Evolutionary conservation across 2,329 filamentous ascomycete genomes (phyloP).

Genomic region (Fusarium pseudograminearum): DNA sequence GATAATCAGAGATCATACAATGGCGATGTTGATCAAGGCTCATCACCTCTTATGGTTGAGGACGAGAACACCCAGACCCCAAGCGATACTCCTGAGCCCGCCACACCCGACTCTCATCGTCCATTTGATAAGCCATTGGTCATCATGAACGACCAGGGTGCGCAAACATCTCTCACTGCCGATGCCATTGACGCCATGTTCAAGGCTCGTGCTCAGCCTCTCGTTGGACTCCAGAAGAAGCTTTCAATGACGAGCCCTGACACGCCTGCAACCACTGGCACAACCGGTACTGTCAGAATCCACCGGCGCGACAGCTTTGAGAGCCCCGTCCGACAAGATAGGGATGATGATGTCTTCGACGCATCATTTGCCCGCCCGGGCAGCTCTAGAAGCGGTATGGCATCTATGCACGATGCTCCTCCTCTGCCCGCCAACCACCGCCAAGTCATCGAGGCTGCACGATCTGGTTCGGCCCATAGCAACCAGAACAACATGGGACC

Average conservation of each 20-base stretch:
- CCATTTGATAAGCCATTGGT: constrained; percentile 63
- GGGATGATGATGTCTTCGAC: constrained; percentile 58
- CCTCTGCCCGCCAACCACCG: constrained; percentile 87
- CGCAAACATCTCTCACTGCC: constrained; percentile 87
- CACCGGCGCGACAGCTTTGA: constrained; percentile 63
- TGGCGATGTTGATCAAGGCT: constrained; percentile 57
- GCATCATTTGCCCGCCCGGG: constrained; percentile 66
- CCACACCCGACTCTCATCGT: constrained; percentile 66
- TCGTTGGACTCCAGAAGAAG: constrained; percentile 52
- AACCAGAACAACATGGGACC: constrained; percentile 77
- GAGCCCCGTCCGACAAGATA: constrained; percentile 56
- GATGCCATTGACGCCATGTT: constrained; percentile 83
- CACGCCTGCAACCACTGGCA: constrained; percentile 53
- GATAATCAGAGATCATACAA: constrained; percentile 56
- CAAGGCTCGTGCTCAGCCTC: constrained; percentile 54
- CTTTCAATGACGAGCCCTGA: constrained; percentile 53
- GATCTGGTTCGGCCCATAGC: constrained; percentile 65
- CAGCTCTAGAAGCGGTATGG: constrained; percentile 76
- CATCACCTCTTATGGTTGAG: constrained; percentile 68
- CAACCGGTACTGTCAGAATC: constrained; percentile 58
- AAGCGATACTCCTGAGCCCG: constrained; percentile 54
- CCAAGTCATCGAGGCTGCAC: constrained; percentile 85
- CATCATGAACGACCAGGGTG: constrained; percentile 74
- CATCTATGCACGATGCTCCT: constrained; percentile 63
- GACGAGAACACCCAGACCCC: constrained; percentile 71